These are phyloP conservation scores for Dactylonectria estremocensis DNA, from an alignment of 2,329 filamentous ascomycete genomes.

Conservation along the genomic window DNA sequence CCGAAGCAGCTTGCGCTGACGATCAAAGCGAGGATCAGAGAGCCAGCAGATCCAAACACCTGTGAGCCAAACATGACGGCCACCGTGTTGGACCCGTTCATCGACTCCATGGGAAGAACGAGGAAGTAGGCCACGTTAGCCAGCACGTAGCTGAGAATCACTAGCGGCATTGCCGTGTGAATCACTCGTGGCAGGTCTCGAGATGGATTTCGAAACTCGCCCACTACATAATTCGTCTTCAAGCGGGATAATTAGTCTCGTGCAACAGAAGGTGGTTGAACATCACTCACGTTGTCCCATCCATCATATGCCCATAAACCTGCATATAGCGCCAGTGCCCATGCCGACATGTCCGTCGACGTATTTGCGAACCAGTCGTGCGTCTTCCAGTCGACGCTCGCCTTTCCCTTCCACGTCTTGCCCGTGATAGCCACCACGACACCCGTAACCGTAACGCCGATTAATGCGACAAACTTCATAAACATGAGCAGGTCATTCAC, in stretches of 20 bases:
- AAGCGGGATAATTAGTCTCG: slow-evolving; percentile 41
- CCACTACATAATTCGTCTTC: slow-evolving; percentile 96
- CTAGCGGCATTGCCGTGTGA: slow-evolving; percentile 94
- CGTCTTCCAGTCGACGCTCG: slow-evolving; percentile 89
- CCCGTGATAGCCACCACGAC: slow-evolving; percentile 92
- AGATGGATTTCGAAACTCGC: slow-evolving; percentile 93
- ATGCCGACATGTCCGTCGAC: slow-evolving; percentile 83
- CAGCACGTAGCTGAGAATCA: slow-evolving; percentile 90
- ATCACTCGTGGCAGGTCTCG: slow-evolving; percentile 95
- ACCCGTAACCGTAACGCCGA: slow-evolving; percentile 89
- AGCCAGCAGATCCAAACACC: slow-evolving; percentile 88
- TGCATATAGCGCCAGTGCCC: slow-evolving; percentile 95
- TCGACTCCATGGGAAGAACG: slow-evolving; percentile 84
- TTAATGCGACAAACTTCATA: slow-evolving; percentile 91
- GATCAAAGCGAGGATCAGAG: slow-evolving; percentile 87
- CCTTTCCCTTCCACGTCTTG: slow-evolving; percentile 80
- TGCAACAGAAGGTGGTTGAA: not conserved
- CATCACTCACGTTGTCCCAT: slow-evolving; percentile 90
- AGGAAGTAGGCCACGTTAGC: slow-evolving; percentile 96
- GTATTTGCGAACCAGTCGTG: slow-evolving; percentile 92
- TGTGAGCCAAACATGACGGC: slow-evolving; percentile 93
- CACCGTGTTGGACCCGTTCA: slow-evolving; percentile 94
- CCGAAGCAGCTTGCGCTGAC: slow-evolving; percentile 95
- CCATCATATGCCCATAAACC: slow-evolving; percentile 98
- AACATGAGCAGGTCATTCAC: slow-evolving; percentile 97